Evolutionary conservation across 2,329 filamentous ascomycete species (phyloP), one percentile per base, ranked within the genome.

Genomic region (Orbilia ellipsospora): DNA sequence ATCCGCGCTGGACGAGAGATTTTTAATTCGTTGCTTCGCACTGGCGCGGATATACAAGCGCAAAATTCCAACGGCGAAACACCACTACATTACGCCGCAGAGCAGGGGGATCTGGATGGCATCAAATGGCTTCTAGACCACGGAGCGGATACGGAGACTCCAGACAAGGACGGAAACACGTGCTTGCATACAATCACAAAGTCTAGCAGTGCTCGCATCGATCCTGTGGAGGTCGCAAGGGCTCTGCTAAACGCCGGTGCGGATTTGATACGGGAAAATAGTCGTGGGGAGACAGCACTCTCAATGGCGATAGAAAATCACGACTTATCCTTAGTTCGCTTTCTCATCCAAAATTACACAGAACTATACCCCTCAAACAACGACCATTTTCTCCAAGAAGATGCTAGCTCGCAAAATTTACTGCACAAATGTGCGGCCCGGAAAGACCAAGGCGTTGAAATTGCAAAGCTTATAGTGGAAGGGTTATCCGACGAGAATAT

Each of bases 381-480:
- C n/a, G 26, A 51, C 13, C 51, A 57, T n/a, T n/a, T 62, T 2
- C 20, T 52, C 18, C 59, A 52, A 40, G 1, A 36, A 16, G 59
- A 62, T 62, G 13, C 12, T 2, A n/a, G 18, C 8, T 62, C 59
- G 8, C 20, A n/a, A 62, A 62, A 36, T 52, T 45, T 62, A 13
- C n/a, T 62, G 26, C 23, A 62, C 23, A 20, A n/a, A 8, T 52
- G 44, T 52, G 59, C 59, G 20, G 20, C 23, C 20, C 36, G 52
- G 15, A 2, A 7, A 18, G 28, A 52, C 13, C 23, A 7, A 12
- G 59, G 59, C 1, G 44, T 62, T 16, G 45, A 62, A 52, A 62
- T 62, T 16, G 59, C 59, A 40, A 40, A 52, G 15, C 18, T 52
- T 26, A 8, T 62, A 62, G 16, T 62, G n/a, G 26, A 52, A 42